Evolutionary conservation across 139 green algal genomes (phyloP), one percentile per base, ranked within the genome.

Genomic region (Eudorina sp.): DNA sequence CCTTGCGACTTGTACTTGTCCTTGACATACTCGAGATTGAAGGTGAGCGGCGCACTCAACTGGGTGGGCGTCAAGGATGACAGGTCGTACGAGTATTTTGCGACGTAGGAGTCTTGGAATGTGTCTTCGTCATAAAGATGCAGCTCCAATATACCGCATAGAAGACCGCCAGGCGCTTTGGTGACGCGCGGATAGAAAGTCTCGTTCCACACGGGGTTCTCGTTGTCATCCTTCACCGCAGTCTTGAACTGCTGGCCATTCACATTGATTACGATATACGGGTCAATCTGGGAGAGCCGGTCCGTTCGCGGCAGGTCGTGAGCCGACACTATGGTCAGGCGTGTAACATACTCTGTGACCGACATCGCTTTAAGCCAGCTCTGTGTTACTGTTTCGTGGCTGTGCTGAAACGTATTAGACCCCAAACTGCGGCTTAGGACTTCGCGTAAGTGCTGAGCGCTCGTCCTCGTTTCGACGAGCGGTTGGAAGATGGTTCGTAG

Each of bases 1-100:
- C 55, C 55, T 53, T 89, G 84, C 14, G 74, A 81, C 55, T 60
- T 68, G 48, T 79, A 90, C 45, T 90, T 90, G 74, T 90, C 75
- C 75, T 90, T 90, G 11, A 79, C 64, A 51, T 69, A 87, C 34
- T 78, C 64, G 6, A 87, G n/a, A 31, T 34, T 85, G 75, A 90
- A 85, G 25, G 60, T 85, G 5, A 90, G 38, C 0, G 85, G 85
- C 45, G 53, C 18, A 51, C 43, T 60, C 51, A 90, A 18, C 27
- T 89, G 40, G 5, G 41, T n/a, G 18, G 55, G n/a, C n/a, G 81
- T 87, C n/a, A 87, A 29, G 7, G 45, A 40, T 27, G 83, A n/a
- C 19, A 88, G n/a, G 68, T 81, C 69, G 6, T 62, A 53, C 0
- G 3, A 1, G 36, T 72, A 72, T 1, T 58, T 73, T 13, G 69